phyloP scores from a whole-genome alignment of 306 rosid species.

The Cucurbita argyrosperma region DNA sequence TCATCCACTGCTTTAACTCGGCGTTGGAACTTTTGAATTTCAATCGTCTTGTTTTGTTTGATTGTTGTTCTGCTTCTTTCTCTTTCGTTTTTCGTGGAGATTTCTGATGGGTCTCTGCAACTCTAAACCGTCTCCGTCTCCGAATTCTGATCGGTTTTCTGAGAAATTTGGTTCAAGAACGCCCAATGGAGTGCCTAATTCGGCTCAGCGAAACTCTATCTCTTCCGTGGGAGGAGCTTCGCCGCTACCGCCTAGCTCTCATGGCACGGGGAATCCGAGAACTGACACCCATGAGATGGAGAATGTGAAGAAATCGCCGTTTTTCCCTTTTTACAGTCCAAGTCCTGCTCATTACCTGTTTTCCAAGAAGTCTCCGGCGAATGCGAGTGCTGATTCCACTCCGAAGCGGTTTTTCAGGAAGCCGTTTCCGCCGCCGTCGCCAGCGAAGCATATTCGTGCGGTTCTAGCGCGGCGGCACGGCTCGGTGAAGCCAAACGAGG shows the following conservation, averaged over 20 bases:
- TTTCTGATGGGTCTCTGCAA: conserved; percentile 68
- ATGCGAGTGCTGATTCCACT: conserved; percentile 35
- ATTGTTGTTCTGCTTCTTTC: conserved; percentile 13
- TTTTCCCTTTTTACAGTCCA: conserved; percentile 67
- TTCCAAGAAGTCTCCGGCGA: conserved; percentile 65
- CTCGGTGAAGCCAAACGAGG: conserved; percentile 68
- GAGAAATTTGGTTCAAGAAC: conserved; percentile 16
- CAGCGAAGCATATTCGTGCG: conserved; percentile 82
- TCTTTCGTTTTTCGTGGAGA: neutral
- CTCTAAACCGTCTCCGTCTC: conserved; percentile 47
- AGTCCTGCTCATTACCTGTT: conserved; percentile 66
- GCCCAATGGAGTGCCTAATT: neutral
- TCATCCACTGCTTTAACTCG: neutral
- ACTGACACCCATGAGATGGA: conserved; percentile 9
- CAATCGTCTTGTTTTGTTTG: conserved; percentile 7
- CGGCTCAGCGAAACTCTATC: conserved; percentile 5
- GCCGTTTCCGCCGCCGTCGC: conserved; percentile 82
- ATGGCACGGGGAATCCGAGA: conserved; percentile 5
- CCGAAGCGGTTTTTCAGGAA: conserved; percentile 51
- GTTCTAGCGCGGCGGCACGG: conserved; percentile 65
- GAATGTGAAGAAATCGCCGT: conserved; percentile 57
- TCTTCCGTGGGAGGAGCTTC: neutral
- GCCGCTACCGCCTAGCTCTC: conserved; percentile 17
- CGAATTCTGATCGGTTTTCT: conserved; percentile 18
- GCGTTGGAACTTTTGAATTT: conserved; percentile 11